Base-by-base conservation (phyloP, 305 asterid genomes). In the Fraxinus baroniana region DNA sequence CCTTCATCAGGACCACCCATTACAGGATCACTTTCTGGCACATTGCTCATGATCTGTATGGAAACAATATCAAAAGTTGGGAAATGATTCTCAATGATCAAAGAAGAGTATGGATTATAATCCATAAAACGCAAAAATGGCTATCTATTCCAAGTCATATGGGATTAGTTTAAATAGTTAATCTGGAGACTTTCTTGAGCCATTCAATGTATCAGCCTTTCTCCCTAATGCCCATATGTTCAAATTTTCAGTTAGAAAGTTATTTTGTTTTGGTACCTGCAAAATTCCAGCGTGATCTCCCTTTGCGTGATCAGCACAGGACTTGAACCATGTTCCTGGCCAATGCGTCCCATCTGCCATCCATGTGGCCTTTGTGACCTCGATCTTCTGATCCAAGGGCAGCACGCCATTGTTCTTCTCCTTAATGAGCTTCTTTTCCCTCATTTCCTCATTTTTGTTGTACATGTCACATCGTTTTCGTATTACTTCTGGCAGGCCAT, bases 301-400 rank as follows among this genome's bases (percentile, higher is more conserved):
- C 90, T 94, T 96, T 10, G 86, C 79, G 74, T 96, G 99, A 79
- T 96, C 98, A 10, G 94, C 85, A 5, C 79, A 76, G 5, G 97
- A 87, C 6, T 77, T 72, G 81, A 20, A 91, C 99, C 99, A 96
- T 28, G 98, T 94, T 22, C 98, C 97, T 0, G 98, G 98, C 98
- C 98, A 96, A 70, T 94, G 98, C 3, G 99, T 96, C 35, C 97
- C 97, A 36, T 96, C 98, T 1, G 97, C 97, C 98, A 96, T 94
- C 98, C 98, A 96, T 8, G 99, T 96, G 1, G 98, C 99, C 64
- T 87, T 87, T 1, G 78, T 52, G 44, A 83, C 83, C 52, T 87
- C 88, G 5, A 82, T 74, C 86, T 90, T 87, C 84, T 84, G 73
- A 75, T 90, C 90, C 6, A 84, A 89, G 2, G 94, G 89, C 26